These are phyloP conservation scores for Crithidia fasciculata DNA, from an alignment of 208 protist genomes.

Conservation along the genomic window DNA sequence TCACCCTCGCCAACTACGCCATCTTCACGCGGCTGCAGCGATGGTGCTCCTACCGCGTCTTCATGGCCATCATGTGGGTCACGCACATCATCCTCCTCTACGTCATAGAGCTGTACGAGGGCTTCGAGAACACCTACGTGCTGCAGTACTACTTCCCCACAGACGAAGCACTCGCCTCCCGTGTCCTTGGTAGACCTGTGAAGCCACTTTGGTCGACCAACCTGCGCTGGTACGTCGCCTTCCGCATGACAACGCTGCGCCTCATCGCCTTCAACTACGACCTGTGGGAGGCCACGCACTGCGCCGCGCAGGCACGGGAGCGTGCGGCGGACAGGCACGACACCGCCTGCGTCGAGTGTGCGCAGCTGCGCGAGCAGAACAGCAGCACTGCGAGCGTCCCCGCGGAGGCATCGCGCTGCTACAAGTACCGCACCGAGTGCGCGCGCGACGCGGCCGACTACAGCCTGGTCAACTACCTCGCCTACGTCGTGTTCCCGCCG, in stretches of 20 bases:
- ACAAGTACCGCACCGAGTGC: constrained; percentile 64
- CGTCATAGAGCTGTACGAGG: constrained; percentile 29
- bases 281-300: constrained; percentile 43
- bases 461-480: constrained; percentile 77
- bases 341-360: constrained; percentile 42
- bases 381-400: neutral
- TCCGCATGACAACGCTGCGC: constrained; percentile 81
- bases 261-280: constrained; percentile 87
- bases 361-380: constrained; percentile 33
- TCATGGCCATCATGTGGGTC: constrained; percentile 62
- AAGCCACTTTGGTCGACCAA: constrained; percentile 5
- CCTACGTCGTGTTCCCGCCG: constrained; percentile 90
- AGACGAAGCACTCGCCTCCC: neutral
- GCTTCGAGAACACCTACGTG: constrained; percentile 33
- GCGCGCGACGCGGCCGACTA: constrained; percentile 60
- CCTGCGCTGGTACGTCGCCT: constrained; percentile 69
- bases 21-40: constrained; percentile 45
- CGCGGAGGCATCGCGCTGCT: constrained; percentile 45
- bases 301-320: constrained; percentile 22
- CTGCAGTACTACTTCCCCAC: constrained; percentile 22
- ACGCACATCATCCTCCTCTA: constrained; percentile 46
- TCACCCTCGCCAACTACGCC: constrained; percentile 46
- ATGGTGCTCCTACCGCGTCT: constrained; percentile 47
- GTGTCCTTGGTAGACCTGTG: neutral
- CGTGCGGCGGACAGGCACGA: constrained; percentile 38